A percentile compares a stretch with the other conserved stretches of the same genome.
Conservation (phyloP, 768 basidiomycete genomes). For the Sarcodon sp. region DNA sequence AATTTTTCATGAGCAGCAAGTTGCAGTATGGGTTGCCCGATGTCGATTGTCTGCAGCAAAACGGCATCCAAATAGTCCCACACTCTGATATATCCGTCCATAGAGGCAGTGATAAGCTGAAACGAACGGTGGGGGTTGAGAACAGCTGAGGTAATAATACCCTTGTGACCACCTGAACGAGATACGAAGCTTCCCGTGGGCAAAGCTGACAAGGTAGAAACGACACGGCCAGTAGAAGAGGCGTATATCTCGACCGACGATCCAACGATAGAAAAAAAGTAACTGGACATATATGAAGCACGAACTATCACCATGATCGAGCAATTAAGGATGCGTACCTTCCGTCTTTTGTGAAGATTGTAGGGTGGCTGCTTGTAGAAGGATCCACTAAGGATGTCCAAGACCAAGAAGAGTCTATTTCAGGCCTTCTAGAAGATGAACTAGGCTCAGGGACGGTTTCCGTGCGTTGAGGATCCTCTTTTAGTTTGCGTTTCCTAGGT, state of each 20-base stretch:
- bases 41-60: constrained; percentile 60
- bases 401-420: constrained; percentile 28
- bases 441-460: constrained; percentile 4
- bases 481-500: not conserved
- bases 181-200: constrained; percentile 12
- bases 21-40: constrained; percentile 57
- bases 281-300: constrained; percentile 29
- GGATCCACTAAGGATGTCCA: constrained; percentile 68
- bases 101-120: constrained; percentile 78
- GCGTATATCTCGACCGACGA: constrained; percentile 78
- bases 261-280: constrained; percentile 84
- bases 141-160: constrained; percentile 57
- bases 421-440: constrained; percentile 9
- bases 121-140: constrained; percentile 80
- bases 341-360: constrained; percentile 82
- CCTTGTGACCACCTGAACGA: constrained; percentile 25
- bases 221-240: constrained; percentile 60
- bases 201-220: constrained; percentile 67
- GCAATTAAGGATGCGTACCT: constrained; percentile 34
- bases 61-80: constrained; percentile 92
- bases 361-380: constrained; percentile 46
- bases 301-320: not conserved
- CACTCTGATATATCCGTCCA: constrained; percentile 73
- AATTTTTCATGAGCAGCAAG: constrained; percentile 60
- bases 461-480: not conserved